Conservation (phyloP, 2,329 filamentous ascomycete species). For the Aspergillus fructus region DNA sequence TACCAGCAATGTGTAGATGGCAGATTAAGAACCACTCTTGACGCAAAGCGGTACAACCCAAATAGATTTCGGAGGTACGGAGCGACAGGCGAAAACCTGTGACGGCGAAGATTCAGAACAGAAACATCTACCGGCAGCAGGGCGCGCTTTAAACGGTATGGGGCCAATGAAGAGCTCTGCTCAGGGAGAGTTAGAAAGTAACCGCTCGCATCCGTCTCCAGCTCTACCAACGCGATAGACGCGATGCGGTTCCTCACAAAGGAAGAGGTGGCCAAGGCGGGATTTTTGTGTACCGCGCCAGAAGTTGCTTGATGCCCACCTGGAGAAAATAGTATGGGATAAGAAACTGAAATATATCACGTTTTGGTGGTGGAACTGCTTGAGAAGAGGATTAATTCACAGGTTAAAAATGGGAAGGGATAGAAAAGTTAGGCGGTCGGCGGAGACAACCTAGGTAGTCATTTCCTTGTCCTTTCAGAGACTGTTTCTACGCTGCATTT, state of each 20-base stretch:
- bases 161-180: neutral
- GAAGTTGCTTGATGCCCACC: neutral
- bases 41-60: constrained; percentile 14
- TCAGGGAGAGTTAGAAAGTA: constrained; percentile 1
- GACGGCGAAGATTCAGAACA: neutral
- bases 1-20: constrained; percentile 21
- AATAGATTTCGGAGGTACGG: neutral
- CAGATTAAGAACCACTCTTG: constrained; percentile 22
- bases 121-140: neutral
- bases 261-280: constrained; percentile 6
- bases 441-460: neutral
- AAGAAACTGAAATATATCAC: neutral
- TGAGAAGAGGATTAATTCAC: neutral
- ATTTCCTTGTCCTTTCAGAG: neutral
- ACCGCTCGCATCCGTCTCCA: constrained; percentile 9
- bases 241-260: constrained; percentile 12
- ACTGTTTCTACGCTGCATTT: neutral
- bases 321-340: neutral
- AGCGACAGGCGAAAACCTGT: neutral
- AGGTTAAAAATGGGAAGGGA: constrained; percentile 1
- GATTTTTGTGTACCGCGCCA: neutral
- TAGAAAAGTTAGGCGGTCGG: constrained; percentile 8
- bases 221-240: constrained; percentile 18
- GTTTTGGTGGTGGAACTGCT: neutral
- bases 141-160: neutral